A percentile compares a stretch with the other conserved stretches of the same genome.
These are phyloP conservation scores for Backusella morwellensis DNA, from an alignment of 192 early-diverging fungal genomes.

Conservation along the genomic window DNA sequence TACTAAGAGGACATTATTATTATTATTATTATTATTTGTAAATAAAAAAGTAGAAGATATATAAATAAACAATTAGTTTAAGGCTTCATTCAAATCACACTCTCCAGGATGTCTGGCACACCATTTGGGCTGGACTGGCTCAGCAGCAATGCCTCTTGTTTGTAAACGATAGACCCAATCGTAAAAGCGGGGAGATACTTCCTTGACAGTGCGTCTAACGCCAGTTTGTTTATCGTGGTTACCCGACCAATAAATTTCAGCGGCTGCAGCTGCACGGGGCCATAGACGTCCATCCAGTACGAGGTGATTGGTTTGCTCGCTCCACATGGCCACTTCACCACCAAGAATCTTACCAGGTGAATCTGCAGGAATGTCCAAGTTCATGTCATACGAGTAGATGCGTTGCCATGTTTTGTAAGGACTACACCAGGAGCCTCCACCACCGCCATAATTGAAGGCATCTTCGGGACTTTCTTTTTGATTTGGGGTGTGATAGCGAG, in stretches of 20 bases:
- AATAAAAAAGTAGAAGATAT: not conserved
- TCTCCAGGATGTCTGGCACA: conserved; percentile 50
- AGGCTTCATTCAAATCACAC: conserved; percentile 11
- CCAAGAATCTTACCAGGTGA: conserved; percentile 60
- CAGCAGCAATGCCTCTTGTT: conserved; percentile 60
- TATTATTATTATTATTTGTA: not conserved
- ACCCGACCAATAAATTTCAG: conserved; percentile 72
- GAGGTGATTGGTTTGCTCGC: conserved; percentile 39
- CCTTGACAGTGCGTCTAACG: conserved; percentile 33
- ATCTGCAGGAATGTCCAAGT: conserved; percentile 44
- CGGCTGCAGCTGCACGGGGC: conserved; percentile 66
- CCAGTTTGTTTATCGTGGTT: conserved; percentile 43
- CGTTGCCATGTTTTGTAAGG: conserved; percentile 77
- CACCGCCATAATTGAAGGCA: conserved; percentile 41
- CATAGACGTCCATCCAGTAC: conserved; percentile 60
- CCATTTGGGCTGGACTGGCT: conserved; percentile 58
- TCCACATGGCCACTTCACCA: conserved; percentile 69
- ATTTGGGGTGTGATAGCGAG: conserved; percentile 44
- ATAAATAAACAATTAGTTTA: not conserved
- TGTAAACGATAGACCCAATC: conserved; percentile 72
- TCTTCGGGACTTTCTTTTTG: conserved; percentile 23
- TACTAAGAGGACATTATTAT: not conserved
- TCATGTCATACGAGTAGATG: conserved; percentile 65
- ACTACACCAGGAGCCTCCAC: conserved; percentile 66
- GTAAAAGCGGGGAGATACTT: conserved; percentile 52